A percentile compares a stretch with the other conserved stretches of the same genome.
Evolutionary conservation across 2,329 filamentous ascomycete species (phyloP).

Genomic region (Ascochyta lentis): DNA sequence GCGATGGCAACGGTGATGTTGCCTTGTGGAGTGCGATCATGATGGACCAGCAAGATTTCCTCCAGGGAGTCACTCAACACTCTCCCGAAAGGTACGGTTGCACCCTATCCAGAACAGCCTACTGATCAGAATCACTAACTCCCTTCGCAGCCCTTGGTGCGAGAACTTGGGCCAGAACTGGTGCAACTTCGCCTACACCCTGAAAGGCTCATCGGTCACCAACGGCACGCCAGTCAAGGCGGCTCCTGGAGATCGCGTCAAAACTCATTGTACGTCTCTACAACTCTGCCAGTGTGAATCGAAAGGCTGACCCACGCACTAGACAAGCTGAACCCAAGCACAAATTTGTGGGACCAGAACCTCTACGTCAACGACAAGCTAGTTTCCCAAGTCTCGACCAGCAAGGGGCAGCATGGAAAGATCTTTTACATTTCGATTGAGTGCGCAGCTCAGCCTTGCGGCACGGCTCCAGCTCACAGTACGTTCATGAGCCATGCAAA

Average conservation of each 20-base stretch:
- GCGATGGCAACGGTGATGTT: conserved; percentile 26
- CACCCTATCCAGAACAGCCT: not conserved
- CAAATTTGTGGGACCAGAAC: conserved; percentile 33
- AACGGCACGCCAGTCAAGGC: conserved; percentile 24
- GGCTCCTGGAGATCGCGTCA: conserved; percentile 23
- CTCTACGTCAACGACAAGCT: conserved; percentile 31
- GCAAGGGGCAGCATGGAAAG: conserved; percentile 30
- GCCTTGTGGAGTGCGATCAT: conserved; percentile 35
- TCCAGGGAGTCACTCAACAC: conserved; percentile 34
- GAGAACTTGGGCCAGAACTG: conserved; percentile 26
- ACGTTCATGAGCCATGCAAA: conserved; percentile 6
- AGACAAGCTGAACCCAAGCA: conserved; percentile 30
- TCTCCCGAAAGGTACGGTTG: conserved; percentile 21
- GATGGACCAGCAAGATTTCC: conserved; percentile 32
- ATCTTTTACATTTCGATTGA: conserved; percentile 34
- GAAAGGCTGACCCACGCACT: not conserved
- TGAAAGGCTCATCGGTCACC: conserved; percentile 16
- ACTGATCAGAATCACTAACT: not conserved
- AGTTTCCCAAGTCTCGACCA: conserved; percentile 29
- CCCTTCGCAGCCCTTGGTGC: conserved; percentile 17
- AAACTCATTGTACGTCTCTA: conserved; percentile 26
- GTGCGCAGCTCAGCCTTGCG: conserved; percentile 26
- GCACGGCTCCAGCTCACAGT: conserved; percentile 30
- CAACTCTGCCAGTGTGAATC: not conserved
- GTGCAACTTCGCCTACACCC: conserved; percentile 33